Evolutionary conservation across 805 yeast genomes (phyloP).

Genomic region (Kluyveromyces wickerhamii): DNA sequence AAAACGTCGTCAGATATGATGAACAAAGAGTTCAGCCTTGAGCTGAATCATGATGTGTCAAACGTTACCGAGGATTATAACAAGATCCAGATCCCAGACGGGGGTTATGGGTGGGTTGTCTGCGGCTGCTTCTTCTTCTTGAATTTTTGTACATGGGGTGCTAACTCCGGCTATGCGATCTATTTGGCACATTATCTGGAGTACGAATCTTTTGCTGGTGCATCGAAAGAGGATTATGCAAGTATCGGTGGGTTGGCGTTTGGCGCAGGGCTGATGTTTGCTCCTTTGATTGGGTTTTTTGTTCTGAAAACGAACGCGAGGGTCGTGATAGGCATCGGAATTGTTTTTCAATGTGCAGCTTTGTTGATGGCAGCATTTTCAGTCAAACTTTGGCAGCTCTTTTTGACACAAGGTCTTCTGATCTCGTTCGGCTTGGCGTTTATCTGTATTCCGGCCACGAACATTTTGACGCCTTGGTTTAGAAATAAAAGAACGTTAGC

Average conservation of each 20-base stretch:
- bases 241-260: slow-evolving; percentile 50
- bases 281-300: slow-evolving; percentile 39
- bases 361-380: slow-evolving; percentile 42
- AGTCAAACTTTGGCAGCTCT: slow-evolving; percentile 43
- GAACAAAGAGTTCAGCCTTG: too few relatives aligned
- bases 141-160: slow-evolving; percentile 48
- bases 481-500: slow-evolving; percentile 37
- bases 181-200: slow-evolving; percentile 42
- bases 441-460: slow-evolving; percentile 39
- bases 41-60: too few relatives aligned
- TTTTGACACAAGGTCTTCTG: slow-evolving; percentile 46
- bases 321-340: slow-evolving; percentile 35
- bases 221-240: slow-evolving; percentile 39
- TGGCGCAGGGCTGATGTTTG: slow-evolving; percentile 39
- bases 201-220: slow-evolving; percentile 34
- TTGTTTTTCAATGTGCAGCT: slow-evolving; percentile 38
- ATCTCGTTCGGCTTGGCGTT: slow-evolving; percentile 44
- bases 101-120: slow-evolving; percentile 45
- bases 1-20: too few relatives aligned
- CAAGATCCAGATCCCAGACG: slow-evolving; percentile 29
- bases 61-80: slow-evolving; percentile 1
- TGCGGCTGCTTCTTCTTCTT: slow-evolving; percentile 35
- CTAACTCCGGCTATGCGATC: slow-evolving; percentile 45
- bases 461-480: slow-evolving; percentile 50
- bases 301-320: slow-evolving; percentile 38